Conservation (phyloP, 805 yeast species). For the Starmerella khaoyaiensis region DNA sequence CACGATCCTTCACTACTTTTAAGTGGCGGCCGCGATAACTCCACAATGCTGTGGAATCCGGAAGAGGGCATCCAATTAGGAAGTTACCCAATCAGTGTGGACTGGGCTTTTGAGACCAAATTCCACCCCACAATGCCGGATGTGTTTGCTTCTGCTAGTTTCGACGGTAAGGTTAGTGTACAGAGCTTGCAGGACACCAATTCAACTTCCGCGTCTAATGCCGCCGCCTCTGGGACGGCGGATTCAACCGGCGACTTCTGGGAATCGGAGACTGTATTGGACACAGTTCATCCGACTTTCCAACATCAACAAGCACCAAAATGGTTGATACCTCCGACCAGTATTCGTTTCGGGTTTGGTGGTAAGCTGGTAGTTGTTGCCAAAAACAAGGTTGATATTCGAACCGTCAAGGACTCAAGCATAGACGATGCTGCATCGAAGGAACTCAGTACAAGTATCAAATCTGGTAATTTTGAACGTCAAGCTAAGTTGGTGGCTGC, state of each 20-base stretch:
- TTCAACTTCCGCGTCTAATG: slow-evolving; percentile 23
- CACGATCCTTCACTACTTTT: slow-evolving; percentile 66
- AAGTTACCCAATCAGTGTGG: slow-evolving; percentile 80
- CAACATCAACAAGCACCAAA: slow-evolving; percentile 68
- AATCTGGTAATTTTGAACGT: slow-evolving; percentile 23
- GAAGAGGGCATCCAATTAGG: slow-evolving; percentile 57
- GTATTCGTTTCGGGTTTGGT: slow-evolving; percentile 85
- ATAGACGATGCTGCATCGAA: slow-evolving; percentile 22
- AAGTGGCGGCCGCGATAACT: slow-evolving; percentile 87
- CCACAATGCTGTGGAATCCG: slow-evolving; percentile 86
- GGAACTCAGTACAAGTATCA: slow-evolving; percentile 44
- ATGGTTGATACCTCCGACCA: slow-evolving; percentile 67
- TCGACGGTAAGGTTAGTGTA: slow-evolving; percentile 67
- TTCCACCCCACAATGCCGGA: slow-evolving; percentile 88
- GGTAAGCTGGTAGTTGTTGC: slow-evolving; percentile 56
- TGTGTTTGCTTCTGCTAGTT: slow-evolving; percentile 49
- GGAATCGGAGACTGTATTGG: slow-evolving; percentile 38
- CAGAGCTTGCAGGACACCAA: slow-evolving; percentile 79
- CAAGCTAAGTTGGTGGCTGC: slow-evolving; percentile 19
- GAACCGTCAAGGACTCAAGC: slow-evolving; percentile 27
- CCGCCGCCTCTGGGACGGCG: slow-evolving; percentile 22
- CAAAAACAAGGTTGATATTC: slow-evolving; percentile 32
- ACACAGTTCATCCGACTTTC: slow-evolving; percentile 44
- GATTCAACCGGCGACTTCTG: slow-evolving; percentile 86
- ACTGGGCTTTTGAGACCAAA: slow-evolving; percentile 82